phyloP scores from a whole-genome alignment of 202 grass and related monocot genomes.

The Panicum hallii region DNA sequence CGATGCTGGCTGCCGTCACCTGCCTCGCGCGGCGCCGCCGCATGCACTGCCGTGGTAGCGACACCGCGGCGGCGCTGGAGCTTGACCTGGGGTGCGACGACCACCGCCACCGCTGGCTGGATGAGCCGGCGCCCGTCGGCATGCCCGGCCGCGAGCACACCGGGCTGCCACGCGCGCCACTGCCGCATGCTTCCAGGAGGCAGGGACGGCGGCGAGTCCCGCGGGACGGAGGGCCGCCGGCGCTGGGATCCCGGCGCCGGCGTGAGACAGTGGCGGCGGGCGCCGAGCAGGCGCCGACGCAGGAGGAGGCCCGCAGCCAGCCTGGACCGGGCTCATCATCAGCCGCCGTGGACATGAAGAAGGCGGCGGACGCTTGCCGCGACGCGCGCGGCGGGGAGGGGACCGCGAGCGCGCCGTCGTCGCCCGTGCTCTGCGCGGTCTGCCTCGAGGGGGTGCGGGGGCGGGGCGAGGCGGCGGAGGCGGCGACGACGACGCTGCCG shows the following conservation, averaged over 20 bases:
- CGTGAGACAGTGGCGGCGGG: not conserved
- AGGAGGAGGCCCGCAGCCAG: not conserved
- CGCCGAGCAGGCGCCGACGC: not conserved
- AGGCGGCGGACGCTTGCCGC: not conserved
- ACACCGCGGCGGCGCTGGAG: not conserved
- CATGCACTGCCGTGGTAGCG: not conserved
- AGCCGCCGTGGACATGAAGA: not conserved
- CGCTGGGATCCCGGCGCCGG: not conserved
- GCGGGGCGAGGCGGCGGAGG: not conserved
- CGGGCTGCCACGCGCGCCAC: too few species aligned
- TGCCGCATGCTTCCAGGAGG: not conserved
- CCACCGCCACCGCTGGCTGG: not conserved
- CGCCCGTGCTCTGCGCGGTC: not conserved
- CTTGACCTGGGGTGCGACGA: not conserved
- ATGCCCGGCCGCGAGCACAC: not conserved
- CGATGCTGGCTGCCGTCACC: not conserved
- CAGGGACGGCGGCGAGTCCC: not conserved
- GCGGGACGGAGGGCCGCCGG: not conserved
- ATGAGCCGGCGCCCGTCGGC: not conserved
- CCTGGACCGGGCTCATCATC: not conserved
- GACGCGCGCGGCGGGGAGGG: not conserved
- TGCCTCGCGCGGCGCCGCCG: not conserved
- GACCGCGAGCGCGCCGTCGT: not conserved
- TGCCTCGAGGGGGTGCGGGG: constrained; percentile 7
- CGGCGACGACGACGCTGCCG: not conserved